Conservation (phyloP, 2,329 filamentous ascomycete genomes). For the Fusarium pininemorale region DNA sequence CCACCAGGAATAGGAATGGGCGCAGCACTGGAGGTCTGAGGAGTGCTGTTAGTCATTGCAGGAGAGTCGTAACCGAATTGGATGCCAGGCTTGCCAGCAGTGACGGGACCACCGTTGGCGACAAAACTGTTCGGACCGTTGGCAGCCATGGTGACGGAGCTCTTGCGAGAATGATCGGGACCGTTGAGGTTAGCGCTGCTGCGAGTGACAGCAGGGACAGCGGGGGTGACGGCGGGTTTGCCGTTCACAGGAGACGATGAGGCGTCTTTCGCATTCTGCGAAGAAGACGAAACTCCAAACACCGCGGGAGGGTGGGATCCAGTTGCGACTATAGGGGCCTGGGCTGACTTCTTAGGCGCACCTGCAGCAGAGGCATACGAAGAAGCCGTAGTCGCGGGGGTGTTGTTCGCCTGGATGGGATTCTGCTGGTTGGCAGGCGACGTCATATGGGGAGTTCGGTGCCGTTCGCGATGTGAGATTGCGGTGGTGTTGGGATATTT, state of each 20-base stretch:
- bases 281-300: slow-evolving; percentile 61
- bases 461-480: slow-evolving; percentile 44
- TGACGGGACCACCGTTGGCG: slow-evolving; percentile 75
- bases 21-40: slow-evolving; percentile 64
- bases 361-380: slow-evolving; percentile 75
- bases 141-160: slow-evolving; percentile 90
- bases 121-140: slow-evolving; percentile 79
- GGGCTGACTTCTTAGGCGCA: slow-evolving; percentile 69
- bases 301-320: slow-evolving; percentile 64
- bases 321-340: slow-evolving; percentile 69
- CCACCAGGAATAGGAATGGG: slow-evolving; percentile 71
- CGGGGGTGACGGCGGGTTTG: slow-evolving; percentile 75
- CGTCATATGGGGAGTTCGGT: slow-evolving; percentile 62
- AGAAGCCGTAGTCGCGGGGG: slow-evolving; percentile 65
- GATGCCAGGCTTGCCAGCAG: slow-evolving; percentile 70
- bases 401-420: slow-evolving; percentile 65
- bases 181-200: slow-evolving; percentile 75
- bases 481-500: slow-evolving; percentile 32
- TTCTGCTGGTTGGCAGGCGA: slow-evolving; percentile 66
- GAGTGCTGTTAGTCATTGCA: slow-evolving; percentile 72
- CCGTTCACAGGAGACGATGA: slow-evolving; percentile 86
- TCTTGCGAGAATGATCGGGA: slow-evolving; percentile 82
- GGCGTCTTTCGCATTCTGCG: slow-evolving; percentile 69
- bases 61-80: slow-evolving; percentile 86
- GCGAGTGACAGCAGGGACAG: slow-evolving; percentile 73